Evolutionary conservation across 2,329 filamentous ascomycete genomes (phyloP).

Genomic region (Aureobasidium namibiae): DNA sequence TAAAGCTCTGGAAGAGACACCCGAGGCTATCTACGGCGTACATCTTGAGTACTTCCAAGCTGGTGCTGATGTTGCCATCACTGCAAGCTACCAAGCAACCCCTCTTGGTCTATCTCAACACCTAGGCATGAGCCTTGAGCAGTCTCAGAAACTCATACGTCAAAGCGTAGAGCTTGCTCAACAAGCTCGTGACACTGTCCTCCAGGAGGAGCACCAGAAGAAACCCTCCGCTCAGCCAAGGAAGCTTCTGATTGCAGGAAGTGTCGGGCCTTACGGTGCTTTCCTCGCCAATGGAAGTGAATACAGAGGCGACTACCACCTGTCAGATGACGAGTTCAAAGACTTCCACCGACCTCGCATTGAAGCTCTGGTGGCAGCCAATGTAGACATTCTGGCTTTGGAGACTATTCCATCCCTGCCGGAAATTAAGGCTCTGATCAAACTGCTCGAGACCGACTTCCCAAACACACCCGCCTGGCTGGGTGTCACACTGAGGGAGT

Average conservation of each 20-base stretch:
- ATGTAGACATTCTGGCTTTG: constrained; percentile 36
- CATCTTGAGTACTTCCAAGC: constrained; percentile 38
- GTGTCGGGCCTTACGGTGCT: constrained; percentile 41
- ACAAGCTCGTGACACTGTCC: constrained; percentile 25
- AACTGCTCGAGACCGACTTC: constrained; percentile 33
- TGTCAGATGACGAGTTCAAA: constrained; percentile 26
- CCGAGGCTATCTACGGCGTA: constrained; percentile 33
- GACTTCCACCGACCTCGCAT: constrained; percentile 38
- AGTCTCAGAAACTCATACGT: constrained; percentile 30
- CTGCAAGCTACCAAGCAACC: constrained; percentile 41
- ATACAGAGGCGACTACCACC: constrained; percentile 36
- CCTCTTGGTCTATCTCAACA: constrained; percentile 33
- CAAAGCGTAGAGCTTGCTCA: constrained; percentile 35
- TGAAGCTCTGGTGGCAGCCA: constrained; percentile 31
- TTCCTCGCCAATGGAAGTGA: constrained; percentile 40
- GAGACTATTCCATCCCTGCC: constrained; percentile 37
- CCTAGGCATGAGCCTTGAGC: constrained; percentile 24
- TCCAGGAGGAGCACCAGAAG: constrained; percentile 1
- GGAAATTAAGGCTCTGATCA: constrained; percentile 32
- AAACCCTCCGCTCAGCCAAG: not conserved
- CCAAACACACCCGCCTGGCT: constrained; percentile 32
- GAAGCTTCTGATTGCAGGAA: constrained; percentile 34
- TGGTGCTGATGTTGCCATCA: constrained; percentile 40
- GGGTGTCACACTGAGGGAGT: constrained; percentile 30
- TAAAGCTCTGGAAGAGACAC: constrained; percentile 31